A percentile compares a stretch with the other conserved stretches of the same genome.
These are phyloP conservation scores for Ceratobasidium sp. DNA, from an alignment of 1,284 basidiomycete genomes.

Conservation along the genomic window DNA sequence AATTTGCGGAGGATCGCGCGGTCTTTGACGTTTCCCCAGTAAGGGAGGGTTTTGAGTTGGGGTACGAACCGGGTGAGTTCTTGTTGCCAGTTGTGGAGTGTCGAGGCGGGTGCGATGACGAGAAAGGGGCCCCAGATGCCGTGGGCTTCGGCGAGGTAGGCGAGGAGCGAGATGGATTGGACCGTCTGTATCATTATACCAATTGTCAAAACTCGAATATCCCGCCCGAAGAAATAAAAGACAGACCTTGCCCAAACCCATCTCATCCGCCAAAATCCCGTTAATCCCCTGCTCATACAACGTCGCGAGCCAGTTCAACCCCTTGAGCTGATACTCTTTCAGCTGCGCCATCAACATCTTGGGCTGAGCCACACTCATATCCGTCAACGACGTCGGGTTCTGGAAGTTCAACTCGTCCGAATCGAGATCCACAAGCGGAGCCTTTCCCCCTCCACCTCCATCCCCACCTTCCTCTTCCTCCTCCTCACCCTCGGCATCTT, in stretches of 20 bases:
- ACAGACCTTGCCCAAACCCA: constrained; percentile 98
- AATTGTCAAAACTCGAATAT: too few relatives aligned
- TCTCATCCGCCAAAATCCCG: constrained; percentile 98
- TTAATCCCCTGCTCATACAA: constrained; percentile 96
- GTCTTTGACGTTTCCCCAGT: constrained; percentile 99
- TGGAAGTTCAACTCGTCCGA: constrained; percentile 99
- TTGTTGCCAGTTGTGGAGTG: constrained; percentile 99
- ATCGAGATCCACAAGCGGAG: constrained; percentile 79
- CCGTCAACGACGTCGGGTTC: constrained; percentile 94
- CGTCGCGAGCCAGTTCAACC: constrained; percentile 98
- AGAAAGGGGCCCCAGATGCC: constrained; percentile 99
- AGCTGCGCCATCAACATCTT: constrained; percentile 96
- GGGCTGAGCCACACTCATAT: constrained; percentile 90
- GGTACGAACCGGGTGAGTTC: constrained; percentile 97
- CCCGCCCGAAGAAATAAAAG: too few relatives aligned
- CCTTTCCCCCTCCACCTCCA: constrained; percentile 52
- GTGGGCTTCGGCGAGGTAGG: constrained; percentile 96
- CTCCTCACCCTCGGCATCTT: constrained; percentile 60
- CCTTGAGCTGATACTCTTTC: constrained; percentile 98
- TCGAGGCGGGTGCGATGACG: constrained; percentile 98
- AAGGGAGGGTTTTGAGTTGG: constrained; percentile 92
- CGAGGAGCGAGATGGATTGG: constrained; percentile 96
- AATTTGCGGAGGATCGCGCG: constrained; percentile 94
- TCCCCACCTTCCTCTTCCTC: constrained; percentile 27
- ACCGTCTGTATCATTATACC: constrained; percentile 75